These are phyloP conservation scores for Vigna reflexopilosa DNA, from an alignment of 306 rosid genomes.

Conservation along the genomic window DNA sequence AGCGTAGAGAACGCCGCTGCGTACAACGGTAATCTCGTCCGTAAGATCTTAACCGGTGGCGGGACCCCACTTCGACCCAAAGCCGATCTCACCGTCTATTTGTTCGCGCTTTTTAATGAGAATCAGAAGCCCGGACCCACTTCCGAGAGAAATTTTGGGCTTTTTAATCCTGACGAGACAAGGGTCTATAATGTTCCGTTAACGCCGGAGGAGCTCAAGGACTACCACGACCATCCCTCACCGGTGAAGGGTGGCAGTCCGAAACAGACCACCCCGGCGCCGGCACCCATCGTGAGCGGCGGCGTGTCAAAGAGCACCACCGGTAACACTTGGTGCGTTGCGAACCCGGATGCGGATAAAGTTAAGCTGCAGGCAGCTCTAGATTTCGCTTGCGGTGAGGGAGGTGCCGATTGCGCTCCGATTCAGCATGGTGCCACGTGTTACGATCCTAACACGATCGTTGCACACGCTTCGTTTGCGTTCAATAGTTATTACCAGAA, in stretches of 20 bases:
- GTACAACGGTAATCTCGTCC: conserved; percentile 87
- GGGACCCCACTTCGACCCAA: conserved; percentile 89
- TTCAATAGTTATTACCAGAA: conserved; percentile 92
- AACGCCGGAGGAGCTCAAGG: conserved; percentile 60
- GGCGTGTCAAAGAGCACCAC: conserved; percentile 74
- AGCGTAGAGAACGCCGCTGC: conserved; percentile 82
- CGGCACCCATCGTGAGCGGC: conserved; percentile 46
- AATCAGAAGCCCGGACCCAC: conserved; percentile 81
- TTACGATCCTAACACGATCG: conserved; percentile 71
- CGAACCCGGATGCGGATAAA: conserved; percentile 69
- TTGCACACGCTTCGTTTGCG: conserved; percentile 89
- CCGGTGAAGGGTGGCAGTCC: conserved; percentile 38
- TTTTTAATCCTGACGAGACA: conserved; percentile 71
- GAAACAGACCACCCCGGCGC: background rate
- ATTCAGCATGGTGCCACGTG: conserved; percentile 81
- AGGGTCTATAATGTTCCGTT: conserved; percentile 82
- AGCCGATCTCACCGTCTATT: conserved; percentile 84
- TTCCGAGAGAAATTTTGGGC: conserved; percentile 87
- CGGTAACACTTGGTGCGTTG: conserved; percentile 92
- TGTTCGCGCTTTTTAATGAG: conserved; percentile 93
- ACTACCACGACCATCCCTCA: conserved; percentile 51
- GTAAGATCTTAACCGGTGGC: conserved; percentile 66
- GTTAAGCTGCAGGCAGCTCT: conserved; percentile 73
- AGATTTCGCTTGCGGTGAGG: conserved; percentile 95
- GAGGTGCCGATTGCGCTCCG: conserved; percentile 90